These are phyloP conservation scores for Sophora flavescens DNA, from an alignment of 306 rosid species.

Conservation along the genomic window DNA sequence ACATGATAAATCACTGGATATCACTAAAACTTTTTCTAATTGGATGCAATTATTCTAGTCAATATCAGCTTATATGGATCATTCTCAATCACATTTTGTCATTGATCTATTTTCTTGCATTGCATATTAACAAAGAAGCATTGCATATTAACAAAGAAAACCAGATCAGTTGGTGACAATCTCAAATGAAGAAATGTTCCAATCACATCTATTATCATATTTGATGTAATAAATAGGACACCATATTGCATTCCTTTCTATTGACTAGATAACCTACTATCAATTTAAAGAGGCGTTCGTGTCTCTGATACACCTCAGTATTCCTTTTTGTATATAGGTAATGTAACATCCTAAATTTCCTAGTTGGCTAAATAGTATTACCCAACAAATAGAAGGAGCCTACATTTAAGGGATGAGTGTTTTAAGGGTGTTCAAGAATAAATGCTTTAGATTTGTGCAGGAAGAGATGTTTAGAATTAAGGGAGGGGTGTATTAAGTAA, in stretches of 20 bases:
- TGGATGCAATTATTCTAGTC: background rate
- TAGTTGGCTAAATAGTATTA: too few species aligned
- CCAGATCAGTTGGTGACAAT: background rate
- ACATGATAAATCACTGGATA: background rate
- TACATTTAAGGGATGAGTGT: too few species aligned
- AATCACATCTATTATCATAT: background rate
- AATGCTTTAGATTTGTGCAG: too few species aligned
- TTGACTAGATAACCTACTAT: background rate
- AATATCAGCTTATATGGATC: background rate
- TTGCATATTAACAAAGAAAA: background rate
- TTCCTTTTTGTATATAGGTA: background rate
- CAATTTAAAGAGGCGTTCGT: background rate
- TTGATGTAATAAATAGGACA: background rate
- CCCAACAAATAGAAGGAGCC: too few species aligned
- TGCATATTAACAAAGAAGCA: background rate
- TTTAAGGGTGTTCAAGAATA: too few species aligned
- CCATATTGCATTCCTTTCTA: conserved; percentile 3
- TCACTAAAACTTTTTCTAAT: background rate
- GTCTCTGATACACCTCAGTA: background rate
- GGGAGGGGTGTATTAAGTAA: too few species aligned
- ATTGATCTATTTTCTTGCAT: background rate
- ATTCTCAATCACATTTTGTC: background rate
- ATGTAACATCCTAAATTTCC: too few species aligned
- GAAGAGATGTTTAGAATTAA: too few species aligned
- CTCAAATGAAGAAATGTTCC: background rate